Evolutionary conservation across 176 grass and related monocot genomes (phyloP), one percentile per base, ranked within the genome.

Genomic region (Musa acuminata): DNA sequence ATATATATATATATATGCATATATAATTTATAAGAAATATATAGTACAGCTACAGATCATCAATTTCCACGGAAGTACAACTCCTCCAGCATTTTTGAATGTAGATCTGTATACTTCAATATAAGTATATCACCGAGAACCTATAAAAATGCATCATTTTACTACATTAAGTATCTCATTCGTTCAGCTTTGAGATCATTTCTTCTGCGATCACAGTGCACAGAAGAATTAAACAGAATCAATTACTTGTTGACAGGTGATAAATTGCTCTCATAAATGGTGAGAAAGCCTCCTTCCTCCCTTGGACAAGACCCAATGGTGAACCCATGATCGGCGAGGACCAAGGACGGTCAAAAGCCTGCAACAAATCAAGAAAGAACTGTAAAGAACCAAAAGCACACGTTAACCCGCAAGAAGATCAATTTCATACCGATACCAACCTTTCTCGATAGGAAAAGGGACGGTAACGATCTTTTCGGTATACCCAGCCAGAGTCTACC

Each of bases 181-280:
- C 3, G 35, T 49, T 69, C 67, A 49, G 29, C 49, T 69, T 49
- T 49, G 26, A 12, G 49, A 49, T 69, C 14, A 69, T 69, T n/a
- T 17, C 8, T 69, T 13, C 2, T 3, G 35, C 14, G 19, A 43
- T 17, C 65, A 8, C 43, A 2, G 65, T 3, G 26, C 13, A 43
- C 2, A 13, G 25, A 67, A 67, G 65, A 67, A 11, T 2, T 64
- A 64, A 64, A 25, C n/a, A 64, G 21, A 22, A 23, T 43, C 4
- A n/a, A 70, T 70, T 70, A 70, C 67, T 35, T 11, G 48, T 51
- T n/a, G 67, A 70, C 8, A 70, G 8, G 10, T 70, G 67, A 50
- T 48, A 70, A 21, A 70, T 70, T 51, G 35, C 16, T 70, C 67
- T 70, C 3, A 70, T 50, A 50, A 70, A 70, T n/a, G 14, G 67